Conservation (phyloP, 352 stramenopile genomes). For the Globisporangium takayamanum region DNA sequence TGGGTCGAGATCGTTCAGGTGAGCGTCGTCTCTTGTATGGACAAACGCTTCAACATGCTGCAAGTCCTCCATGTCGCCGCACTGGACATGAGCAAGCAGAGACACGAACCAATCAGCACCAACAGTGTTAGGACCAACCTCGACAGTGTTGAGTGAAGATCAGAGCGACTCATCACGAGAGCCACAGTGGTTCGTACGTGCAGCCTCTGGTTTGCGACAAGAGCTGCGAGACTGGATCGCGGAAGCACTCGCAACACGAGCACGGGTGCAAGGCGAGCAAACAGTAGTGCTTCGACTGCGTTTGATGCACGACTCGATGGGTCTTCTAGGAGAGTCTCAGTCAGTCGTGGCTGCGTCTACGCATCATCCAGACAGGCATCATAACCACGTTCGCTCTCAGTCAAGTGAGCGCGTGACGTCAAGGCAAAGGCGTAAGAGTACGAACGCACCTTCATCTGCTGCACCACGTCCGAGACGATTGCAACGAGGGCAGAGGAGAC, state of each 20-base stretch:
- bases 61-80: constrained; percentile 22
- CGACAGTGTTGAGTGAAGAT: not conserved
- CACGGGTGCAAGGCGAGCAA: constrained; percentile 49
- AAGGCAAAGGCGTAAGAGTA: not conserved
- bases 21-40: no score
- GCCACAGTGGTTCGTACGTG: constrained; percentile 15
- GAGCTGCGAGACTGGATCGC: constrained; percentile 15
- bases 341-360: constrained; percentile 36
- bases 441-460: constrained; percentile 31
- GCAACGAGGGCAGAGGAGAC: constrained; percentile 8
- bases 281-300: constrained; percentile 44
- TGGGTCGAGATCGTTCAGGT: no score
- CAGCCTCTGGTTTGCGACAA: not conserved
- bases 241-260: constrained; percentile 60
- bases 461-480: constrained; percentile 18
- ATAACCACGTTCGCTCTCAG: not conserved
- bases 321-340: constrained; percentile 40
- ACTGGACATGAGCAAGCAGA: constrained; percentile 3
- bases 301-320: constrained; percentile 22
- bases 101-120: not conserved
- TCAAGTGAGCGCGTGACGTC: not conserved
- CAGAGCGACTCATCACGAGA: no score
- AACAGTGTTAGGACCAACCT: not conserved
- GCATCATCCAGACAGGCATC: not conserved
- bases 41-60: constrained; percentile 24